Conservation (phyloP, 2,329 filamentous ascomycete genomes). For the Nemania abortiva region DNA sequence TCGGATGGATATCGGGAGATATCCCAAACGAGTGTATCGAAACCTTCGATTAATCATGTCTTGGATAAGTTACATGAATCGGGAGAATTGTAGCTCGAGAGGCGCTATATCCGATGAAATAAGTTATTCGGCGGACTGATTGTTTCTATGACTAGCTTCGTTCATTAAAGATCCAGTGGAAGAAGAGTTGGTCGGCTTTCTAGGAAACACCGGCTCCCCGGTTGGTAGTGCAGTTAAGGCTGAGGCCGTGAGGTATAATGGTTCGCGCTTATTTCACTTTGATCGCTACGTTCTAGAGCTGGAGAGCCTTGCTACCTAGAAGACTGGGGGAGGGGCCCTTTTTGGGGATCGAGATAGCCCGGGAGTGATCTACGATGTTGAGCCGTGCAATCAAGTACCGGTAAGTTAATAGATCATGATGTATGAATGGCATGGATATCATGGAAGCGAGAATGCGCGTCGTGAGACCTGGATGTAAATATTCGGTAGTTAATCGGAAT, state of each 20-base stretch:
- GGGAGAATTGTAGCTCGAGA: not conserved
- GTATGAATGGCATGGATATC: not conserved
- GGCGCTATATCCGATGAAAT: not conserved
- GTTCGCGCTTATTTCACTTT: no score
- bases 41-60: not conserved
- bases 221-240: not conserved
- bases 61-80: not conserved
- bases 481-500: not conserved
- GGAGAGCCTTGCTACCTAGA: not conserved
- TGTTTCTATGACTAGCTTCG: not conserved
- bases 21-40: not conserved
- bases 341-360: not conserved
- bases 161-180: not conserved
- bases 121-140: not conserved
- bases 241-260: no score
- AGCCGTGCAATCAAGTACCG: not conserved
- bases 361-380: not conserved
- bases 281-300: not conserved
- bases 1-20: not conserved
- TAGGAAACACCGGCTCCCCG: not conserved
- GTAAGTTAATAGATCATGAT: not conserved
- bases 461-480: not conserved
- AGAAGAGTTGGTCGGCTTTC: not conserved
- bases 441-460: not conserved
- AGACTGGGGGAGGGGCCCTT: not conserved